Percentiles rank a stretch among this genome's conserved stretches.
These are phyloP conservation scores for Musa schizocarpa DNA, from an alignment of 176 grass and related monocot species.

Conservation along the genomic window DNA sequence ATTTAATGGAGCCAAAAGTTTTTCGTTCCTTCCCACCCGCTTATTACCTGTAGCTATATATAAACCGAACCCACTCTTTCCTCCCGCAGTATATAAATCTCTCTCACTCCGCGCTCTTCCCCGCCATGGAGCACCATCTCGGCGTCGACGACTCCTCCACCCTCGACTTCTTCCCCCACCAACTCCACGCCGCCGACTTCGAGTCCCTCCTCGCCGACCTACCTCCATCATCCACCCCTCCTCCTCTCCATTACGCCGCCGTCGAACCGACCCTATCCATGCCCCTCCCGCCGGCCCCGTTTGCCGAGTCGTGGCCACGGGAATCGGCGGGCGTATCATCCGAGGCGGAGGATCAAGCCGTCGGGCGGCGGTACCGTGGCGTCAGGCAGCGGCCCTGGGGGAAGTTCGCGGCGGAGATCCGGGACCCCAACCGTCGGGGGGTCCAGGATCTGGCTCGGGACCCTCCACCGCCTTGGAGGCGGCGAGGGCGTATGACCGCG, in stretches of 20 bases:
- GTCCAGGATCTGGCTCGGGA: neutral
- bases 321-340: too few relatives aligned
- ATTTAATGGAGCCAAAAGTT: too few relatives aligned
- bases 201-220: neutral
- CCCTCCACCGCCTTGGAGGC: too few relatives aligned
- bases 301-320: too few relatives aligned
- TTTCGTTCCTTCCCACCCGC: too few relatives aligned
- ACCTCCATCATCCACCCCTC: neutral
- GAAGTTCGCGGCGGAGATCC: slow-evolving; percentile 75
- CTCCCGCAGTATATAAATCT: neutral
- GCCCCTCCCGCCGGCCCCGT: too few relatives aligned
- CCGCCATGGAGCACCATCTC: neutral
- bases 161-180: neutral
- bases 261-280: too few relatives aligned
- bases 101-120: neutral
- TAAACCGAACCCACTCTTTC: neutral
- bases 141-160: neutral
- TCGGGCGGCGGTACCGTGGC: slow-evolving; percentile 34
- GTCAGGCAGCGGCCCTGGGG: slow-evolving; percentile 86
- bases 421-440: neutral
- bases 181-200: neutral
- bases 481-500: too few relatives aligned
- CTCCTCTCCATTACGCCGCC: neutral
- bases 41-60: too few relatives aligned
- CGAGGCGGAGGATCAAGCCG: too few relatives aligned